Percentiles rank a stretch among this genome's conserved stretches.
Conservation (phyloP, 1,284 basidiomycete genomes). For the Phaffia rhodozyma region DNA sequence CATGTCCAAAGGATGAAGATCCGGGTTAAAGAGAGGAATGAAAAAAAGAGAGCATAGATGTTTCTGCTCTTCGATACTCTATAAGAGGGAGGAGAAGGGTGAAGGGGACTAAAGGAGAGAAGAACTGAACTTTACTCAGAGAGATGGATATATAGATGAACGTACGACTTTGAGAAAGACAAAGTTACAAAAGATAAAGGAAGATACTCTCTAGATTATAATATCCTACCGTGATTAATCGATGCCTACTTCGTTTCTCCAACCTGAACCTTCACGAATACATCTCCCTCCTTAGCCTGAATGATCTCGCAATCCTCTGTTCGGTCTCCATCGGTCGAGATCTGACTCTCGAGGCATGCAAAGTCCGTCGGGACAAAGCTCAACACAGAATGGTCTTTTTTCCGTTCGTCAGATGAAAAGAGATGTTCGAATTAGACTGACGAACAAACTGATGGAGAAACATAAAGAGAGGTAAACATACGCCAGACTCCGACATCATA, state of each 20-base stretch:
- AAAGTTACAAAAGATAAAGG: background rate
- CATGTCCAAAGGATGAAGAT: background rate
- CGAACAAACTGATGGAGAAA: background rate
- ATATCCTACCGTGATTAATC: too few relatives aligned
- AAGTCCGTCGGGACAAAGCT: constrained; percentile 30
- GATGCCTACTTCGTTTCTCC: too few relatives aligned
- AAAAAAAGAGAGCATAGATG: background rate
- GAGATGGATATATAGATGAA: background rate
- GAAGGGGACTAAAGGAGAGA: background rate
- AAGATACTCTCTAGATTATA: background rate
- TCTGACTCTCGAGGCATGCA: constrained; percentile 35
- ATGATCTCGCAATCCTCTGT: constrained; percentile 32
- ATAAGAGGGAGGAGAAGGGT: background rate
- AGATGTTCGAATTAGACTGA: background rate
- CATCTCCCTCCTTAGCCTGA: too few relatives aligned
- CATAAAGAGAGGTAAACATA: constrained; percentile 38
- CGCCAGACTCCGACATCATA: constrained; percentile 78
- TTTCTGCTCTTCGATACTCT: background rate
- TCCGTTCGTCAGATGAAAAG: background rate
- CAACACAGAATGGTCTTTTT: background rate
- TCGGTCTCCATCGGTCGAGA: constrained; percentile 29
- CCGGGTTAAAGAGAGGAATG: background rate
- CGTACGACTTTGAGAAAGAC: background rate
- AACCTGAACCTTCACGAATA: too few relatives aligned
- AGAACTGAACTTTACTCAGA: background rate